These are phyloP conservation scores for Cyclotella cryptica DNA, from an alignment of 108 stramenopile genomes.

Conservation along the genomic window DNA sequence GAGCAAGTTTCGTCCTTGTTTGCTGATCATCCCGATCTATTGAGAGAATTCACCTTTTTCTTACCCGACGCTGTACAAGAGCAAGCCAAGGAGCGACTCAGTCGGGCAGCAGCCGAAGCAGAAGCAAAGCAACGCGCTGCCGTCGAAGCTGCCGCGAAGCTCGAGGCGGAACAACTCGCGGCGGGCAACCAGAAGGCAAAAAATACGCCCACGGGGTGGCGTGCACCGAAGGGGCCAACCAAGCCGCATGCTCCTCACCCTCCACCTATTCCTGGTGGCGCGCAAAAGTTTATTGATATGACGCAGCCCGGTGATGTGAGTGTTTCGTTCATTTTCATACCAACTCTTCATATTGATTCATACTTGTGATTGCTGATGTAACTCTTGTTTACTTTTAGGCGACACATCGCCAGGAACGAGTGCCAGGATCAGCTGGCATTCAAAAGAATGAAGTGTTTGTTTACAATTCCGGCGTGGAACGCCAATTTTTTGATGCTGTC, in stretches of 20 bases:
- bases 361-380: neutral
- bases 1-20: slow-evolving; percentile 91
- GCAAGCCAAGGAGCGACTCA: slow-evolving; percentile 88
- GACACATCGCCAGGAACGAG: neutral
- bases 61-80: slow-evolving; percentile 94
- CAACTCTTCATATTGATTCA: too few species aligned
- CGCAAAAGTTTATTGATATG: slow-evolving; percentile 79
- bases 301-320: slow-evolving; percentile 54
- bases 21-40: slow-evolving; percentile 92
- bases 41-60: slow-evolving; percentile 95
- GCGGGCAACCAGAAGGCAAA: slow-evolving; percentile 38
- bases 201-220: slow-evolving; percentile 51
- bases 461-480: slow-evolving; percentile 90
- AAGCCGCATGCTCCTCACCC: slow-evolving; percentile 5
- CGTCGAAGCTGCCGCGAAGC: slow-evolving; percentile 54
- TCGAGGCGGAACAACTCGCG: slow-evolving; percentile 39
- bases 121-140: slow-evolving; percentile 80
- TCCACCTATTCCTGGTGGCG: slow-evolving; percentile 32
- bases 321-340: too few species aligned
- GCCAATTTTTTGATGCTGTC: slow-evolving; percentile 90
- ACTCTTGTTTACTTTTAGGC: neutral
- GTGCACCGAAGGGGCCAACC: slow-evolving; percentile 16
- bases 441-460: slow-evolving; percentile 68
- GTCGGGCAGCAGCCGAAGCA: slow-evolving; percentile 87
- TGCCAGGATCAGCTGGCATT: neutral